A percentile compares a stretch with the other conserved stretches of the same genome.
Conservation (phyloP, 2,329 filamentous ascomycete species). For the Lachnellula hyalina region DNA sequence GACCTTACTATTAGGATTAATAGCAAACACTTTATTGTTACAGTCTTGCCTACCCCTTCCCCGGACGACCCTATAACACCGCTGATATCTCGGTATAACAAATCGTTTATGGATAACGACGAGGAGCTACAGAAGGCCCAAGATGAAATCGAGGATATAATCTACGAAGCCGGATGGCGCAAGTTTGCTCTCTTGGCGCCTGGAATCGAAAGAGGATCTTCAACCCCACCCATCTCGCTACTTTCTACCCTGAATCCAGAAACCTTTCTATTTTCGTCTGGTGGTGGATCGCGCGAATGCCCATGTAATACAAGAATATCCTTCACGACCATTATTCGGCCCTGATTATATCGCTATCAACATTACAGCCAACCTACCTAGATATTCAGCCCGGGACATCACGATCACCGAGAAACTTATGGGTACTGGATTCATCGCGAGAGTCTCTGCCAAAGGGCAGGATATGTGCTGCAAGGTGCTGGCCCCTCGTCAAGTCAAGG, state of each 20-base stretch:
- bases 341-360: constrained; percentile 6
- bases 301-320: constrained; percentile 9
- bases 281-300: constrained; percentile 8
- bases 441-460: constrained; percentile 8
- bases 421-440: constrained; percentile 1
- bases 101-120: constrained; percentile 10
- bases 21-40: constrained; percentile 12
- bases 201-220: neutral
- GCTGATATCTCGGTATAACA: constrained; percentile 9
- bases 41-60: constrained; percentile 8
- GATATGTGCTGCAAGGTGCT: constrained; percentile 18
- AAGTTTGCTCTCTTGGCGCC: constrained; percentile 12
- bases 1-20: constrained; percentile 10
- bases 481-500: neutral
- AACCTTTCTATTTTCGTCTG: constrained; percentile 13
- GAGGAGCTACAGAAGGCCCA: constrained; percentile 11
- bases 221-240: neutral
- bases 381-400: constrained; percentile 12
- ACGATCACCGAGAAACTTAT: constrained; percentile 7
- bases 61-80: constrained; percentile 9
- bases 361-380: constrained; percentile 7
- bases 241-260: constrained; percentile 12
- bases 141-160: constrained; percentile 12
- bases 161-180: constrained; percentile 10
- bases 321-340: constrained; percentile 1